These are phyloP conservation scores for Pseudogymnoascus destructans DNA, from an alignment of 2,329 filamentous ascomycete species.

Conservation along the genomic window DNA sequence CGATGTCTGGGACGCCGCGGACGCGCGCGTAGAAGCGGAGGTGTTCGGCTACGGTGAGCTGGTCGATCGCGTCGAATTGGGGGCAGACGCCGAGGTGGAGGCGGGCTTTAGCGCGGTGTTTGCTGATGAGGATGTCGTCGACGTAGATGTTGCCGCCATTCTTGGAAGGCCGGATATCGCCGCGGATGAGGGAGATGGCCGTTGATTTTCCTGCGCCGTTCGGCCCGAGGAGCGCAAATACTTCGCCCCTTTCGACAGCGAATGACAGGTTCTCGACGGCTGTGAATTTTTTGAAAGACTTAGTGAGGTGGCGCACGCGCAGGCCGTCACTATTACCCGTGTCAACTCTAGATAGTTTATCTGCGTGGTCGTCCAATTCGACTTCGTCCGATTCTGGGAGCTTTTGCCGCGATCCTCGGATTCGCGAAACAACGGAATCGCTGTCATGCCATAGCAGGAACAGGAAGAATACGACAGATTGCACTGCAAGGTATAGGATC, in stretches of 20 bases:
- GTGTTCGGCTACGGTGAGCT: constrained; percentile 81
- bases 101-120: constrained; percentile 57
- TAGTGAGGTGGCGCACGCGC: constrained; percentile 67
- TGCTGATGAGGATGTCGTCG: constrained; percentile 62
- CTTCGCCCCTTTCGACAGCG: constrained; percentile 63
- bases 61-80: constrained; percentile 76
- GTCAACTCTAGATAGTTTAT: constrained; percentile 48
- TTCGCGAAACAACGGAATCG: constrained; percentile 47
- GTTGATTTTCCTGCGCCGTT: constrained; percentile 89
- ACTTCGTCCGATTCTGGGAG: constrained; percentile 10
- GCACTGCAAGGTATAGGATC: constrained; percentile 68
- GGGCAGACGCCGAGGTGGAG: constrained; percentile 81
- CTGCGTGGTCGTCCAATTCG: constrained; percentile 40
- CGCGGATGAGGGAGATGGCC: constrained; percentile 76
- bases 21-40: constrained; percentile 77
- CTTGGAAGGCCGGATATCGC: constrained; percentile 61
- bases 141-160: constrained; percentile 70
- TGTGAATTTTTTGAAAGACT: constrained; percentile 60
- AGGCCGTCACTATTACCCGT: constrained; percentile 41
- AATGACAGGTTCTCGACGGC: constrained; percentile 87
- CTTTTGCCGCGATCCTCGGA: constrained; percentile 26
- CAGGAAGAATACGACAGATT: constrained; percentile 56
- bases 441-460: constrained; percentile 71
- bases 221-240: constrained; percentile 79
- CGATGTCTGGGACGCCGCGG: constrained; percentile 61